Conservation (phyloP, 352 stramenopile genomes). For the Pythium inflatum region DNA sequence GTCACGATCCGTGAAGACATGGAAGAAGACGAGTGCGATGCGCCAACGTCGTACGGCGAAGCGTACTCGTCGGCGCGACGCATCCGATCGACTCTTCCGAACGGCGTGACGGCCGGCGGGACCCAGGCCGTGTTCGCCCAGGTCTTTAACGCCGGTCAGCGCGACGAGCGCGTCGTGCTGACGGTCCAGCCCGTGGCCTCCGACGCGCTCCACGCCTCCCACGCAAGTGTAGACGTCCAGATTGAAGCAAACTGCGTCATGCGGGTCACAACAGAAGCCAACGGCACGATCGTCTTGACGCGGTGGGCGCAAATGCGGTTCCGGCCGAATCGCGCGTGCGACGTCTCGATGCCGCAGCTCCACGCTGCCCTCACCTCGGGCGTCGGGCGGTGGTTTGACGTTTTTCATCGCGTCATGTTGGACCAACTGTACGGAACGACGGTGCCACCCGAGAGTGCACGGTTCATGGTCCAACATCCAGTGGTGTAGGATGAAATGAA, state of each 20-base stretch:
- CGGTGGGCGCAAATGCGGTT: too few species aligned
- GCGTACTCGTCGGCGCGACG: conserved; percentile 3
- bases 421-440: too few species aligned
- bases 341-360: too few species aligned
- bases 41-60: background rate
- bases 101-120: background rate
- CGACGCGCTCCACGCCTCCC: background rate
- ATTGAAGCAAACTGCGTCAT: background rate
- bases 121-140: conserved; percentile 3
- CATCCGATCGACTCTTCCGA: background rate
- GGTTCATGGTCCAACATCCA: too few species aligned
- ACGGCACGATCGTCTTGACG: too few species aligned
- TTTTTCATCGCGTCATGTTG: too few species aligned
- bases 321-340: too few species aligned
- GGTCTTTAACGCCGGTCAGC: background rate
- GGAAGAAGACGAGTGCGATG: background rate
- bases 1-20: conserved; percentile 14
- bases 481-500: too few species aligned
- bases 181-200: background rate
- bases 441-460: too few species aligned
- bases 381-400: too few species aligned
- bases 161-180: background rate
- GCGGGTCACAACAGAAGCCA: too few species aligned
- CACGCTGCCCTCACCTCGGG: too few species aligned
- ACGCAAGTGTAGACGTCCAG: background rate